These are phyloP conservation scores for Tarenaya hassleriana DNA, from an alignment of 345 rosid species.

Conservation along the genomic window DNA sequence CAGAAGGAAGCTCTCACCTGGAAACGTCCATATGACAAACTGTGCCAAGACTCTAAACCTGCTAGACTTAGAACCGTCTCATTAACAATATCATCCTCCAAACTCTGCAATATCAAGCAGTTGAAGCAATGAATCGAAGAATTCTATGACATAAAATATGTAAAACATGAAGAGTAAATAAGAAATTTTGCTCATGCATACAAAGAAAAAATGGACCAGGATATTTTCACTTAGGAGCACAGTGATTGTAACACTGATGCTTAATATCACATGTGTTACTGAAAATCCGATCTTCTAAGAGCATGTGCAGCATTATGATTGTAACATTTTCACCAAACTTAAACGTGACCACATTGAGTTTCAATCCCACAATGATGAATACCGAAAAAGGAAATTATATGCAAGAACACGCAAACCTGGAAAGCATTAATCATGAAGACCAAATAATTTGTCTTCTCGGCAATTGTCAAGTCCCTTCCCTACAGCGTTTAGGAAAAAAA, in stretches of 20 bases:
- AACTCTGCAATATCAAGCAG: conserved; percentile 52
- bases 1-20: conserved; percentile 43
- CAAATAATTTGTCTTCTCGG: conserved; percentile 91
- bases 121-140: conserved; percentile 13
- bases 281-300: too few relatives aligned
- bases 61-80: conserved; percentile 78
- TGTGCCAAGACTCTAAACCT: conserved; percentile 78
- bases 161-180: background rate
- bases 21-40: conserved; percentile 92
- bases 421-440: conserved; percentile 96
- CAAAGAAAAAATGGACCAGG: background rate
- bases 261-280: background rate
- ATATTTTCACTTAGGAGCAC: background rate
- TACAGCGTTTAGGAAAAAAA: conserved; percentile 28
- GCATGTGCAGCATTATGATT: too few relatives aligned
- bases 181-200: background rate
- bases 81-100: conserved; percentile 92
- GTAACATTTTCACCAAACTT: too few relatives aligned
- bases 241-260: background rate
- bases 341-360: too few relatives aligned
- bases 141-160: background rate
- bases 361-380: background rate
- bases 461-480: conserved; percentile 78
- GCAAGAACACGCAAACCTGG: conserved; percentile 53
- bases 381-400: conserved; percentile 12